Conservation (phyloP, 1,284 basidiomycete genomes). For the Coriolopsis trogii region DNA sequence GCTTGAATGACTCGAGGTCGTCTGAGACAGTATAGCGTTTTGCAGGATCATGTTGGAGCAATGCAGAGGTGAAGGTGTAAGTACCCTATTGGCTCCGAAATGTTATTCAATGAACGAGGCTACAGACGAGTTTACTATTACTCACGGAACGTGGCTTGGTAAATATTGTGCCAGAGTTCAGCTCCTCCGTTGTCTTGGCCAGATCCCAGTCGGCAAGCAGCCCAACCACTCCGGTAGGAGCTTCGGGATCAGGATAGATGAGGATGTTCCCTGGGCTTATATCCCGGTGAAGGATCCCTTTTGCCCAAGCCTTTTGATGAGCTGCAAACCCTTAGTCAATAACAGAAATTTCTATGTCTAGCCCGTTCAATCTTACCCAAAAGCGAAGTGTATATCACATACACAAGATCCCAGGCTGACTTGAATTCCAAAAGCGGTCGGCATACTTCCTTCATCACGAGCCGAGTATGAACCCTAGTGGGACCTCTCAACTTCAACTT, state of each 20-base stretch:
- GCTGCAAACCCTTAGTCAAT: background rate
- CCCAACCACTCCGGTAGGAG: background rate
- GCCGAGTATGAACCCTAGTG: background rate
- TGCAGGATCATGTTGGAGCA: background rate
- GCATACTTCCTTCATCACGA: background rate
- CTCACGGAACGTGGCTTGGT: background rate
- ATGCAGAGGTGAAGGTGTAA: conserved; percentile 5
- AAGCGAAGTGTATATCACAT: background rate
- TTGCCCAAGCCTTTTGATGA: conserved; percentile 4
- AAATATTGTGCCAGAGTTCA: background rate
- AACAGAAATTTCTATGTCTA: background rate
- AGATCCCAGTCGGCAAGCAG: conserved; percentile 10
- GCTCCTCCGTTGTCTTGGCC: background rate
- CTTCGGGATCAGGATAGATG: background rate
- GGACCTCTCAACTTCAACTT: background rate
- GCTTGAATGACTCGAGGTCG: conserved; percentile 5
- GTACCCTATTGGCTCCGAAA: too few relatives aligned
- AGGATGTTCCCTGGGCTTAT: conserved; percentile 7
- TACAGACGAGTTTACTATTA: too few relatives aligned
- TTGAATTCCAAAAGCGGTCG: background rate
- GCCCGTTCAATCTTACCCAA: background rate
- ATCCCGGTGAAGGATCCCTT: conserved; percentile 7
- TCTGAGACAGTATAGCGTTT: background rate
- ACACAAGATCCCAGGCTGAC: background rate
- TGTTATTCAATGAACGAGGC: too few relatives aligned